Conservation (phyloP, 805 yeast genomes). For the Kuraishia cidri region DNA sequence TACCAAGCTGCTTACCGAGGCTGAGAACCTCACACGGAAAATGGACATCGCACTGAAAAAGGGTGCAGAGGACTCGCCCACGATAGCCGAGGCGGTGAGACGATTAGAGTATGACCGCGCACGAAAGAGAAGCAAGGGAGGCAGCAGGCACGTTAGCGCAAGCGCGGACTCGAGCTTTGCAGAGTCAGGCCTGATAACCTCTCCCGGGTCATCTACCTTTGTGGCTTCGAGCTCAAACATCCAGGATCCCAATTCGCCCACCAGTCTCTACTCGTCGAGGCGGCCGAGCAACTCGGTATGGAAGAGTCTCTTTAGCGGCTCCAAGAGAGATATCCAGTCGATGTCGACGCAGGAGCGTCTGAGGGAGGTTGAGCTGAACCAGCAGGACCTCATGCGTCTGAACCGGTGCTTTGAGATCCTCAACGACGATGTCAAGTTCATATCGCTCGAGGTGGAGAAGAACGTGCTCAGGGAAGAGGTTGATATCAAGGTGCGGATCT, state of each 20-base stretch:
- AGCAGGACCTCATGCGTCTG: slow-evolving; percentile 29
- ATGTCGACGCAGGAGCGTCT: slow-evolving; percentile 13
- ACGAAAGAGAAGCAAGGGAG: too few relatives aligned
- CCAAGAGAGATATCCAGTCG: slow-evolving; percentile 8
- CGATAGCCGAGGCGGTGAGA: slow-evolving; percentile 18
- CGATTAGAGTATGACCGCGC: slow-evolving; percentile 11
- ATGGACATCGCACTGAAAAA: slow-evolving; percentile 15
- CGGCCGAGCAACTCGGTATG: slow-evolving; percentile 3
- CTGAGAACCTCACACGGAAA: slow-evolving; percentile 12
- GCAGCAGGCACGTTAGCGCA: too few relatives aligned
- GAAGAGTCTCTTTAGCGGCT: slow-evolving; percentile 6
- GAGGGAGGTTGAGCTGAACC: slow-evolving; percentile 12
- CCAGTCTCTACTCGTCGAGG: slow-evolving; percentile 1
- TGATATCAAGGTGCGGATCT: slow-evolving; percentile 29
- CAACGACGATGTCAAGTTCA: slow-evolving; percentile 30
- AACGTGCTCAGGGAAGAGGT: slow-evolving; percentile 25
- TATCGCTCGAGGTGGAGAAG: slow-evolving; percentile 31
- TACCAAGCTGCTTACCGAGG: slow-evolving; percentile 14
- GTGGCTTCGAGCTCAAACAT: too few relatives aligned
- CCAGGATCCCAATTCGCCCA: too few relatives aligned
- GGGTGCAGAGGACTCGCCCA: slow-evolving; percentile 18
- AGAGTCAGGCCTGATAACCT: background rate
- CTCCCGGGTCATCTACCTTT: too few relatives aligned
- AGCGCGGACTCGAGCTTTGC: slow-evolving; percentile 5
- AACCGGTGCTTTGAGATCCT: slow-evolving; percentile 37